Base-by-base conservation (phyloP, 1,284 basidiomycete genomes). In the Ustilago esculenta region DNA sequence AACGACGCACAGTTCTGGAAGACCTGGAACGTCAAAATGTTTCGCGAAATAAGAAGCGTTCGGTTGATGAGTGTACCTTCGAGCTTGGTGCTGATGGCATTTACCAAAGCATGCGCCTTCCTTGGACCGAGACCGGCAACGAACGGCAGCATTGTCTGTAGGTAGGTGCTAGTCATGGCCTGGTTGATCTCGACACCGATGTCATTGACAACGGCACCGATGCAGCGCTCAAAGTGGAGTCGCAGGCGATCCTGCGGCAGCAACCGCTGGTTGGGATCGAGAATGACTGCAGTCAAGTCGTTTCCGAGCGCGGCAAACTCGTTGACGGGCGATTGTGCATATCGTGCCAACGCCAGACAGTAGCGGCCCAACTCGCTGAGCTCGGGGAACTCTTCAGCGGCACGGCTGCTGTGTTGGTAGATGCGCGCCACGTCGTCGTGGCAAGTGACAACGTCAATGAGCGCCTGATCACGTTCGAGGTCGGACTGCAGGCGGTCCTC, bases 161-260 rank as follows among this genome's bases (percentile, higher is more conserved):
- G 91, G 82, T 98, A 98, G 1, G 88, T 81, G 82, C 96, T 92
- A 2, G 88, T 88, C 24, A 93, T 89, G 27, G 92, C 92, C 25
- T 89, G 89, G 81, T 99, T 98, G 84, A 99, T 91, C 80, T 98
- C 94, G 39, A 98, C 92, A 21, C 96, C 96, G 64, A 94, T 90
- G 75, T 88, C 89, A 84, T 94, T 97, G 61, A 92, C 90, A 17
- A 91, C 85, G 77, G 97, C 93, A 50, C 96, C 92, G 35, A 99
- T 84, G 36, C 88, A 89, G 33, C 92, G 88, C 83, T 99, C 96
- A 27, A 98, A 87, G 9, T 90, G 88, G 14, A 86, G 83, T 49
- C 92, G 83, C 20, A 98, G 85, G 78, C 94, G 94, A 75, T 96
- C 95, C 66, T 85, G 86, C 0, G 94, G 89, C 43, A 81, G 91